phyloP scores from a whole-genome alignment of 495 filamentous ascomycete species.

The Evansstolkia leycettana region DNA sequence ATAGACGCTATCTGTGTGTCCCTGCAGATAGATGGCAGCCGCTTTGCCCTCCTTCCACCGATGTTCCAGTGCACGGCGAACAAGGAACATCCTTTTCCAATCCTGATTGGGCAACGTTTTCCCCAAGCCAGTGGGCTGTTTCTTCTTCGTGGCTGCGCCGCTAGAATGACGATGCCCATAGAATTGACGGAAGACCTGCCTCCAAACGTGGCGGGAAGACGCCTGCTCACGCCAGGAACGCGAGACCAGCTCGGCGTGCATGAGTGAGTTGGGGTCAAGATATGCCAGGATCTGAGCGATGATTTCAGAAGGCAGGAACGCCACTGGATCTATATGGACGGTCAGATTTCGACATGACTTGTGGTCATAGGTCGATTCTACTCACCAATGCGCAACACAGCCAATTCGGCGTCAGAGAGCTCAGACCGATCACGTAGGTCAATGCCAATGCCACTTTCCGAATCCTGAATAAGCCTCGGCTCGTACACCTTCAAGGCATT shows the following conservation, averaged over 20 bases:
- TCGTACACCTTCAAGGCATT: constrained; percentile 21
- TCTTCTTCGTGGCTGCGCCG: constrained; percentile 32
- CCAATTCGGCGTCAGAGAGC: constrained; percentile 29
- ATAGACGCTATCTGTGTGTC: constrained; percentile 90
- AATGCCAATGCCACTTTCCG: constrained; percentile 73
- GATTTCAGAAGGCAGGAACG: constrained; percentile 57
- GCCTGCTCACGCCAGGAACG: constrained; percentile 48
- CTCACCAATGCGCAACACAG: constrained; percentile 28
- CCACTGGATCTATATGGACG: constrained; percentile 48
- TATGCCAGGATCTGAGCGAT: constrained; percentile 57
- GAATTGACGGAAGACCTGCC: constrained; percentile 57
- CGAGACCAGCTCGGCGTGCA: constrained; percentile 49
- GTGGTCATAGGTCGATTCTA: no score
- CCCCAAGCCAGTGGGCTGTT: constrained; percentile 35
- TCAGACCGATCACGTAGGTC: constrained; percentile 43
- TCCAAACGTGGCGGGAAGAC: constrained; percentile 62
- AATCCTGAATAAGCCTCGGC: constrained; percentile 36
- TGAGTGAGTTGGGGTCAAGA: constrained; percentile 56
- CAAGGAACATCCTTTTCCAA: constrained; percentile 79
- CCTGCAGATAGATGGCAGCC: constrained; percentile 75
- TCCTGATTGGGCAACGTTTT: constrained; percentile 43
- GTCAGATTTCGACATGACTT: no score
- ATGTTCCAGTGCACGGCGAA: constrained; percentile 57
- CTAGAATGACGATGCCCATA: constrained; percentile 34
- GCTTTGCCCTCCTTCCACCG: constrained; percentile 71